phyloP scores from a whole-genome alignment of 805 yeast genomes.

The Yarrowia sp. region DNA sequence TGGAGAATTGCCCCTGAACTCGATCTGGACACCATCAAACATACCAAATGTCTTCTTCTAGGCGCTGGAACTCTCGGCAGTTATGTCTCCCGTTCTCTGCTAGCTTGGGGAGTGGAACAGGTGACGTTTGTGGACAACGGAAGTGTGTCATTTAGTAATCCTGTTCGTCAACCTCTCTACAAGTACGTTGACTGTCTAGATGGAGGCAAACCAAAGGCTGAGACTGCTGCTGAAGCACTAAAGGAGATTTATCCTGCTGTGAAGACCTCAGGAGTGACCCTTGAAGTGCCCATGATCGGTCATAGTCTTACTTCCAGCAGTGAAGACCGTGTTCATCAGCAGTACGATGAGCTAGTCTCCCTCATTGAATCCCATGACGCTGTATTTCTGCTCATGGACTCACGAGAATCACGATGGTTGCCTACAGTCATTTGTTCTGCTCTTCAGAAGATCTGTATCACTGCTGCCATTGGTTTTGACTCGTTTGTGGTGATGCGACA shows the following conservation, averaged over 20 bases:
- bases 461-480: constrained; percentile 95
- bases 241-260: constrained; percentile 81
- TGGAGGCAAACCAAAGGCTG: constrained; percentile 80
- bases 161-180: constrained; percentile 92
- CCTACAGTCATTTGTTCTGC: constrained; percentile 84
- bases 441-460: constrained; percentile 74
- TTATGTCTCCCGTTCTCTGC: constrained; percentile 80
- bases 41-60: constrained; percentile 72
- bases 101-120: constrained; percentile 93
- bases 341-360: constrained; percentile 60
- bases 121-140: constrained; percentile 93
- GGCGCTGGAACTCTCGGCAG: constrained; percentile 98
- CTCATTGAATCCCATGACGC: constrained; percentile 75
- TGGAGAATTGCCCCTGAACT: constrained; percentile 92
- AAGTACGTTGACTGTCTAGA: constrained; percentile 78
- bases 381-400: constrained; percentile 84
- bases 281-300: constrained; percentile 96
- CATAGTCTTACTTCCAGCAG: constrained; percentile 67
- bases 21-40: constrained; percentile 68
- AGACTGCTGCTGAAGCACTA: constrained; percentile 75
- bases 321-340: constrained; percentile 57
- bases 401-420: constrained; percentile 97
- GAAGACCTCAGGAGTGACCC: constrained; percentile 61
- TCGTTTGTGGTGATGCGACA: constrained; percentile 94
- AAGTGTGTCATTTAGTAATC: constrained; percentile 86